phyloP scores from a whole-genome alignment of 116 monocot species.

The Iris pallida region DNA sequence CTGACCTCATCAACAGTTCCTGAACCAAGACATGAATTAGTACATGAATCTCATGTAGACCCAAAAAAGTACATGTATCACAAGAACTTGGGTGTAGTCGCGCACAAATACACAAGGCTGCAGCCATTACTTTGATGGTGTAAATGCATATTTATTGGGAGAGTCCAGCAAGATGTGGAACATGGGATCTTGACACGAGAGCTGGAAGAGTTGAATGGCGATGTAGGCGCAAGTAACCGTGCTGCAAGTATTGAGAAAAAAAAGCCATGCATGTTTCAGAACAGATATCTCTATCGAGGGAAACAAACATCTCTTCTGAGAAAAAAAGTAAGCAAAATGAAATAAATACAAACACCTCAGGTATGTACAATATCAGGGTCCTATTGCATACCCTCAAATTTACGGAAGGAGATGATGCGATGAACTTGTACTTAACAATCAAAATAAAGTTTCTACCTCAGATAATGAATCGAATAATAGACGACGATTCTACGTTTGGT shows the following conservation, averaged over 20 bases:
- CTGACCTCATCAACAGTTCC: too few relatives aligned
- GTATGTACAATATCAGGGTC: background rate
- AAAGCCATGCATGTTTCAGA: background rate
- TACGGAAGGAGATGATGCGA: background rate
- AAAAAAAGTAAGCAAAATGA: background rate
- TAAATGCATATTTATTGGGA: constrained; percentile 11
- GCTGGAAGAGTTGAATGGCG: constrained; percentile 42
- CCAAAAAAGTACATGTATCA: too few relatives aligned
- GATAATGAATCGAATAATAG: too few relatives aligned
- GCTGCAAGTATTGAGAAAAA: constrained; percentile 22
- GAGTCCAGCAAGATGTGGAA: constrained; percentile 32
- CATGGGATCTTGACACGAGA: constrained; percentile 28
- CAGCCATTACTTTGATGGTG: too few relatives aligned
- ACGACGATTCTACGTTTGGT: too few relatives aligned
- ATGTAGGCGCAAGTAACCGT: constrained; percentile 58
- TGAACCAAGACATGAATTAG: too few relatives aligned
- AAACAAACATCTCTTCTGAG: background rate
- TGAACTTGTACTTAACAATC: background rate
- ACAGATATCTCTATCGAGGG: background rate
- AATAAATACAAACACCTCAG: background rate
- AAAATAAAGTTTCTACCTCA: background rate
- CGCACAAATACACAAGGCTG: too few relatives aligned
- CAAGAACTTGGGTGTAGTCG: too few relatives aligned
- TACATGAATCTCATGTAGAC: too few relatives aligned
- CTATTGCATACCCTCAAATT: background rate